Evolutionary conservation across 148 eudicot genomes (phyloP).

Genomic region (Suaeda aralocaspica): DNA sequence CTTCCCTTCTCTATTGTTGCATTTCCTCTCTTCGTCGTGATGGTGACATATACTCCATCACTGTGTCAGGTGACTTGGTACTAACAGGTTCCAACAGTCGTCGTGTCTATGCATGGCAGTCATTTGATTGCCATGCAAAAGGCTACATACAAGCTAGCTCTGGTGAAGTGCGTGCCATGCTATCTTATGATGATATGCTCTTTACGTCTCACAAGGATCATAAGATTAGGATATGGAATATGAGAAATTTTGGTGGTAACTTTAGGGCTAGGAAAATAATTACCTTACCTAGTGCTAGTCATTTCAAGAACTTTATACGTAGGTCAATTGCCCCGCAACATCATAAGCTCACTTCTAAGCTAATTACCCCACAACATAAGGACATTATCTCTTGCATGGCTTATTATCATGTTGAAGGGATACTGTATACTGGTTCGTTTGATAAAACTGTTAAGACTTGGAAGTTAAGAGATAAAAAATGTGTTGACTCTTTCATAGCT

Average conservation of each 20-base stretch:
- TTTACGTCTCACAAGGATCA: slow-evolving; percentile 52
- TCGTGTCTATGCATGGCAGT: slow-evolving; percentile 51
- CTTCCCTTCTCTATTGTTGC: slow-evolving; percentile 48
- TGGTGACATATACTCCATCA: slow-evolving; percentile 42
- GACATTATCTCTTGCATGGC: slow-evolving; percentile 66
- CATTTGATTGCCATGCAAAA: slow-evolving; percentile 41
- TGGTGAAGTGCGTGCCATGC: slow-evolving; percentile 45
- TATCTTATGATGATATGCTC: slow-evolving; percentile 41
- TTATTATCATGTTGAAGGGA: slow-evolving; percentile 48
- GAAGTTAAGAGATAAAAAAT: too few relatives aligned
- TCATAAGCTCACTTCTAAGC: slow-evolving; percentile 5
- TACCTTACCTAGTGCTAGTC: slow-evolving; percentile 39
- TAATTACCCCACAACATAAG: slow-evolving; percentile 30
- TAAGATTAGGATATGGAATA: slow-evolving; percentile 45
- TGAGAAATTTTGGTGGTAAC: slow-evolving; percentile 14
- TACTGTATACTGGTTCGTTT: slow-evolving; percentile 62
- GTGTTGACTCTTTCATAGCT: too few relatives aligned
- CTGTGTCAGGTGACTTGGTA: slow-evolving; percentile 28
- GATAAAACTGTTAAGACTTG: too few relatives aligned
- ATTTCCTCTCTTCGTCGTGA: too few relatives aligned
- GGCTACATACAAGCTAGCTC: slow-evolving; percentile 40
- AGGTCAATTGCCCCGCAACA: slow-evolving; percentile 16
- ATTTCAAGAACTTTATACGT: slow-evolving; percentile 19
- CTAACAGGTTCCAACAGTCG: slow-evolving; percentile 51
- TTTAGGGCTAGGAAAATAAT: slow-evolving; percentile 42